phyloP scores from a whole-genome alignment of 805 yeast genomes.

The Wickerhamomyces kurtzmanii region DNA sequence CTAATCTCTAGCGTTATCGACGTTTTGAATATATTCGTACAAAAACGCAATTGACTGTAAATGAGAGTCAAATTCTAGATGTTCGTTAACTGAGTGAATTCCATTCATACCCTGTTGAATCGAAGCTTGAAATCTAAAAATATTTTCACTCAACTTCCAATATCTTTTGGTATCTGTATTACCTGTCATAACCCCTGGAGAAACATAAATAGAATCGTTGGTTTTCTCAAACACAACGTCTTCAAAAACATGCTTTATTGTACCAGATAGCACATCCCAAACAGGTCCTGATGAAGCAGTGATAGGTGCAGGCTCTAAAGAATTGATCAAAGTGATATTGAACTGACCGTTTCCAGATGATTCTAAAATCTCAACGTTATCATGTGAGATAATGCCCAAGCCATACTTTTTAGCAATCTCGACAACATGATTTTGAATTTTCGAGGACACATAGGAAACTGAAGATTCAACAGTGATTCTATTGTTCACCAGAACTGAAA shows the following conservation, averaged over 20 bases:
- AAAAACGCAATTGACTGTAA: slow-evolving; percentile 47
- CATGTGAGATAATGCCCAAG: slow-evolving; percentile 33
- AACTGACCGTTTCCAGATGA: slow-evolving; percentile 20
- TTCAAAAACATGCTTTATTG: slow-evolving; percentile 43
- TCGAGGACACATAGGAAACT: slow-evolving; percentile 22
- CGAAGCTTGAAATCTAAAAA: slow-evolving; percentile 35
- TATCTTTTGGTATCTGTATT: slow-evolving; percentile 56
- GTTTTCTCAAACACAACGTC: slow-evolving; percentile 28
- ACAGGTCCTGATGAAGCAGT: slow-evolving; percentile 24
- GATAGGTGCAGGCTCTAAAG: slow-evolving; percentile 29
- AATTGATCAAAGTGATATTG: slow-evolving; percentile 11
- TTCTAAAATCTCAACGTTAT: slow-evolving; percentile 12
- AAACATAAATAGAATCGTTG: slow-evolving; percentile 17
- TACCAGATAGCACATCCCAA: slow-evolving; percentile 38
- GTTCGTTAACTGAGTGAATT: slow-evolving; percentile 60
- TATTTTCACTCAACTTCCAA: slow-evolving; percentile 44
- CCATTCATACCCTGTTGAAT: slow-evolving; percentile 7
- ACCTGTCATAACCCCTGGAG: slow-evolving; percentile 45
- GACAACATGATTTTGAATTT: slow-evolving; percentile 21
- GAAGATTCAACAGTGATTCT: slow-evolving; percentile 42
- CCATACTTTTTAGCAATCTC: slow-evolving; percentile 31
- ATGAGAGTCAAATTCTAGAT: slow-evolving; percentile 43
- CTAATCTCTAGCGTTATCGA: too few species aligned
- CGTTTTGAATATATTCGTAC: slow-evolving; percentile 42
- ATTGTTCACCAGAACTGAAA: slow-evolving; percentile 40